A percentile compares a stretch with the other conserved stretches of the same genome.
Evolutionary conservation across 2,329 filamentous ascomycete genomes (phyloP).

Genomic region (Pezicula radicicola): DNA sequence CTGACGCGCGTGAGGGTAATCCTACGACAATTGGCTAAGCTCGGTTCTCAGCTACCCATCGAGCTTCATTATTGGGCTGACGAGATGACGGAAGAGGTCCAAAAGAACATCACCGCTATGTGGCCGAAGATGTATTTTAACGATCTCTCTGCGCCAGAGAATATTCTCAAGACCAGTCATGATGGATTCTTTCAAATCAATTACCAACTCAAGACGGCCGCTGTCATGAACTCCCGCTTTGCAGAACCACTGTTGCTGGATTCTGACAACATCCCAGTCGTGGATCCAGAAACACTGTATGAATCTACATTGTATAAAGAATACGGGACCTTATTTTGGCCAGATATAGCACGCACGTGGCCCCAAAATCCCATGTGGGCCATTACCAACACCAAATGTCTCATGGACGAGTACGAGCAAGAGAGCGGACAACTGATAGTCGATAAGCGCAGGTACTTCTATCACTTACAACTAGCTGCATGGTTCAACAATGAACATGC

Average conservation of each 20-base stretch:
- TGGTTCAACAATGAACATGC: constrained; percentile 27
- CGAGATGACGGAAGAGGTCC: background rate
- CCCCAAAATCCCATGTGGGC: constrained; percentile 26
- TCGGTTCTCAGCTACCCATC: background rate
- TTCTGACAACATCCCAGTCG: constrained; percentile 32
- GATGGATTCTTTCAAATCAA: constrained; percentile 10
- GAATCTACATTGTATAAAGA: constrained; percentile 20
- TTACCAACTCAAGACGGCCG: constrained; percentile 32
- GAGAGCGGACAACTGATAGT: constrained; percentile 33
- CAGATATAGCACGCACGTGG: constrained; percentile 29
- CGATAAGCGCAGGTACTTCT: constrained; percentile 33
- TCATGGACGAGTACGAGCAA: constrained; percentile 31
- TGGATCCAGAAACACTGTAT: constrained; percentile 27
- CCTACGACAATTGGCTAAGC: background rate
- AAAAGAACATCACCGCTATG: background rate
- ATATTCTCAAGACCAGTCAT: background rate
- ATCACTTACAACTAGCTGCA: constrained; percentile 33
- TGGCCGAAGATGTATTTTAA: background rate
- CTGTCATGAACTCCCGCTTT: constrained; percentile 32
- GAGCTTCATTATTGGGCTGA: background rate
- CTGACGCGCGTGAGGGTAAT: background rate
- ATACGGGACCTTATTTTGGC: constrained; percentile 33
- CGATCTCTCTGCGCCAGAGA: background rate
- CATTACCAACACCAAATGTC: constrained; percentile 33
- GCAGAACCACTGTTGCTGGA: constrained; percentile 32